Percentiles rank a stretch among this genome's conserved stretches.
These are phyloP conservation scores for Psilocybe subaeruginosa DNA, from an alignment of 768 basidiomycete genomes.

Conservation along the genomic window DNA sequence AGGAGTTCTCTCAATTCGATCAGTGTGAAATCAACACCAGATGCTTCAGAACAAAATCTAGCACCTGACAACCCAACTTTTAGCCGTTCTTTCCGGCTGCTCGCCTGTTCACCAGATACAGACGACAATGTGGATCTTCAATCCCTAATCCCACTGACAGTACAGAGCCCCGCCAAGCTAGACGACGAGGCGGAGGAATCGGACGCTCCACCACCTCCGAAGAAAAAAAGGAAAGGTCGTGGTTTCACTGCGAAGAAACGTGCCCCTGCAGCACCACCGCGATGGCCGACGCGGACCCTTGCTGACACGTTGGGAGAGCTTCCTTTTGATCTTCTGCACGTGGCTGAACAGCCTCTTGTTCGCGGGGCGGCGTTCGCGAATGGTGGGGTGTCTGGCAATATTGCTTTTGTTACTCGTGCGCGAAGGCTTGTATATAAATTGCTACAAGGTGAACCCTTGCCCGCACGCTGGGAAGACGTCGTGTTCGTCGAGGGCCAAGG, in stretches of 20 bases:
- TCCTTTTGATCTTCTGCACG: constrained; percentile 39
- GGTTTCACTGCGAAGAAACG: neutral
- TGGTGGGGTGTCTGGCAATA: constrained; percentile 56
- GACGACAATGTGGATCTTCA: constrained; percentile 28
- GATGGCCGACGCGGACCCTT: constrained; percentile 10
- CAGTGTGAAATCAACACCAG: neutral
- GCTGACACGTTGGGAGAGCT: constrained; percentile 22
- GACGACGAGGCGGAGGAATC: constrained; percentile 12
- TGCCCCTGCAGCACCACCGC: neutral
- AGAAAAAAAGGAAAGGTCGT: constrained; percentile 9
- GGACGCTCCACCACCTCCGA: constrained; percentile 15
- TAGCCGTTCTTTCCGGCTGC: constrained; percentile 26
- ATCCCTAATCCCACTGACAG: constrained; percentile 18
- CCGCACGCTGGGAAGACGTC: constrained; percentile 44
- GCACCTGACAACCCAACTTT: neutral
- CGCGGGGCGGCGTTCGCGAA: constrained; percentile 39
- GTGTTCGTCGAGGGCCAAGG: constrained; percentile 22
- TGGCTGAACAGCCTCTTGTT: constrained; percentile 58
- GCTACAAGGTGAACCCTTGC: constrained; percentile 24
- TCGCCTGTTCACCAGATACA: constrained; percentile 41
- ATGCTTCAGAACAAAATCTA: neutral
- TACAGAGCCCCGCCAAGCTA: neutral
- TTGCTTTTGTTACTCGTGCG: constrained; percentile 47
- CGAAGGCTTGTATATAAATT: constrained; percentile 46
- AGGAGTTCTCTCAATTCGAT: neutral